Evolutionary conservation across 768 basidiomycete genomes (phyloP), one percentile per base, ranked within the genome.

Genomic region (Cyclocybe aegerita): DNA sequence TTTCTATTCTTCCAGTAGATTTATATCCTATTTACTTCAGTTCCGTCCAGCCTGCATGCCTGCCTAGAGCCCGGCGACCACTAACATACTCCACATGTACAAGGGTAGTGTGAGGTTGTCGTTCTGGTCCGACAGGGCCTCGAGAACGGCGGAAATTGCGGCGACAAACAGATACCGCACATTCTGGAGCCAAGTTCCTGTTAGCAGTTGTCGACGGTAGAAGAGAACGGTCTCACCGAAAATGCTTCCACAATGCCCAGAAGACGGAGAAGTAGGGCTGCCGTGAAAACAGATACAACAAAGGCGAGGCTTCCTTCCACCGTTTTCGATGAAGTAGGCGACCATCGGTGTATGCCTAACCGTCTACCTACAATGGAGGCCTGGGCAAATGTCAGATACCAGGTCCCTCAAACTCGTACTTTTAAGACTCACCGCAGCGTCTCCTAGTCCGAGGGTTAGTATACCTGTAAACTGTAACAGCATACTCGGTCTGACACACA

Each of bases 101-200:
- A 98, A 71, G n/a, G 97, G 96, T 54, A 99, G 74, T 37, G 91
- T 93, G 57, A 99, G 76, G 70, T 99, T 99, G 70, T 99, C 97
- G 69, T 98, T 98, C 71, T 99, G 97, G 63, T 88, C 87, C 14
- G 92, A 93, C 49, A 94, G 69, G 11, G 93, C 97, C 70, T 99
- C 97, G 56, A 98, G 76, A 38, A 91, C 65, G 2, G 85, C 83
- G 4, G 89, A 77, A 37, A 89, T 63, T n/a, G 70, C 66, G 29
- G 85, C 77, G 30, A 88, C 84, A 39, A 77, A 58, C 10, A 76
- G 66, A 66, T 95, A 98, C 17, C 85, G 77, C 39, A 71, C 55
- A 40, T 79, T 79, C 93, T 95, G 68, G 50, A 52, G 30, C 37
- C 39, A 30, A 46, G 15, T 30, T 46, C 38, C 46, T 12, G 12